Base-by-base conservation (phyloP, 2,329 filamentous ascomycete species). In the Emydomyces testavorans region DNA sequence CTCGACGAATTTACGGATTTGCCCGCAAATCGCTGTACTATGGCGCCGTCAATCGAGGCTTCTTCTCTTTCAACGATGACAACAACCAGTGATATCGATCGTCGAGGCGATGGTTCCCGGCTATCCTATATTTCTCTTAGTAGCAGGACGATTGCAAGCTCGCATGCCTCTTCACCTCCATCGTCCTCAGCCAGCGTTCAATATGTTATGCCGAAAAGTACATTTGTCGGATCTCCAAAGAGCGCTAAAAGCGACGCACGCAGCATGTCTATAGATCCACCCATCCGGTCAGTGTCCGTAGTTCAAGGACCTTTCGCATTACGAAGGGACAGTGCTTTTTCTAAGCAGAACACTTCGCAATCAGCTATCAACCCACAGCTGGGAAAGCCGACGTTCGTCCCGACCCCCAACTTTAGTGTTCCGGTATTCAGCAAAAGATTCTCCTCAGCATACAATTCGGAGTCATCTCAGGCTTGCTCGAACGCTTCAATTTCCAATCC, bases 391-490 rank as follows among this genome's bases (percentile, higher is more conserved):
- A 15, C 26, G 3, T 29, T 40, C 10, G 60, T 63, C 2, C 58
- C 63, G 20, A 59, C 65, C 2, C 66, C 65, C 2, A 69, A 69
- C 46, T 68, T 68, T 41, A 68, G 67, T 48, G 61, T 68, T 13
- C 66, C 66, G 2, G 60, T 60, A 1, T 66, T 67, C 46, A 68
- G 64, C 57, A 64, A 60, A 55, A 35, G 46, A 23, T 48, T 42
- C 21, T 48, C 46, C 7, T 48, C 46, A 5, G 20, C 46, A 1
- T 2, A 24, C 6, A 48, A 42, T 29, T 8, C 23, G 21, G 37
- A 31, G 28, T 15, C 44, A 10, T 32, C 18, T 10, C 46, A 48
- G 29, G 23, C 31, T 20, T 26, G 7, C 18, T 37, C 39, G 10
- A 35, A 10, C 24, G 23, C 11, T 21, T 32, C 31, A 7, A 13